A percentile compares a stretch with the other conserved stretches of the same genome.
Evolutionary conservation across 257 asterid genomes (phyloP).

Genomic region (Ilex asprella): DNA sequence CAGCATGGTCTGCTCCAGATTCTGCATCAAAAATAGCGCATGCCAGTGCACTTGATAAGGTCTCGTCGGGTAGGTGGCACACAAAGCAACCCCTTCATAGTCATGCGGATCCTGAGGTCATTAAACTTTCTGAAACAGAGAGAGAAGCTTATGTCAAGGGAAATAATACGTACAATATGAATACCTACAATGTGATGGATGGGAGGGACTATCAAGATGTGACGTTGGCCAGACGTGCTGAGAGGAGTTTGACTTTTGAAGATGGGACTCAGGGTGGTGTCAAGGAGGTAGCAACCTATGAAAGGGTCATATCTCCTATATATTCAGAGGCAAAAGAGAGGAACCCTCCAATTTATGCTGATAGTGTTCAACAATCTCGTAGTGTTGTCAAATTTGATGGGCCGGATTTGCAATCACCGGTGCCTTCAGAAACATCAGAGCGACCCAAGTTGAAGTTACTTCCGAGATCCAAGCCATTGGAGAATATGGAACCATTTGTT

Average conservation of each 20-base stretch:
- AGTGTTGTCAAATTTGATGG: conserved; percentile 27
- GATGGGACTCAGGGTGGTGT: conserved; percentile 38
- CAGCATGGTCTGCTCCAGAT: conserved; percentile 69
- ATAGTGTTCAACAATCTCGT: conserved; percentile 28
- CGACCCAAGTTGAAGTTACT: conserved; percentile 82
- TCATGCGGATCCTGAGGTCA: conserved; percentile 38
- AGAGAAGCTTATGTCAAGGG: conserved; percentile 29
- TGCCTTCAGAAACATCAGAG: conserved; percentile 50
- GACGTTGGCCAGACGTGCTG: conserved; percentile 33
- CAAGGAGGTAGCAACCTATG: conserved; percentile 37
- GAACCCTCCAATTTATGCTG: conserved; percentile 18
- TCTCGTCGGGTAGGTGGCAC: conserved; percentile 92
- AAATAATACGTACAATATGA: conserved; percentile 18
- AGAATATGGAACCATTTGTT: conserved; percentile 30
- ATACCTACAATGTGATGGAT: conserved; percentile 28
- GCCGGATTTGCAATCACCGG: conserved; percentile 33
- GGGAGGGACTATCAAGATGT: conserved; percentile 28
- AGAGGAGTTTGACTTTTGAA: conserved; percentile 42
- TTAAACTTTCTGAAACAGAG: conserved; percentile 31
- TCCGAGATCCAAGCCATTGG: conserved; percentile 91
- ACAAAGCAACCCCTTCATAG: conserved; percentile 47
- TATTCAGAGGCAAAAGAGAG: conserved; percentile 42
- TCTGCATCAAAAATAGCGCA: conserved; percentile 70
- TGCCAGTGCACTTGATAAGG: conserved; percentile 94
- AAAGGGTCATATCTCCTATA: conserved; percentile 31